Percentiles rank a stretch among this genome's conserved stretches.
Conservation (phyloP, 2,329 filamentous ascomycete genomes). For the Drechslerella dactyloides region DNA sequence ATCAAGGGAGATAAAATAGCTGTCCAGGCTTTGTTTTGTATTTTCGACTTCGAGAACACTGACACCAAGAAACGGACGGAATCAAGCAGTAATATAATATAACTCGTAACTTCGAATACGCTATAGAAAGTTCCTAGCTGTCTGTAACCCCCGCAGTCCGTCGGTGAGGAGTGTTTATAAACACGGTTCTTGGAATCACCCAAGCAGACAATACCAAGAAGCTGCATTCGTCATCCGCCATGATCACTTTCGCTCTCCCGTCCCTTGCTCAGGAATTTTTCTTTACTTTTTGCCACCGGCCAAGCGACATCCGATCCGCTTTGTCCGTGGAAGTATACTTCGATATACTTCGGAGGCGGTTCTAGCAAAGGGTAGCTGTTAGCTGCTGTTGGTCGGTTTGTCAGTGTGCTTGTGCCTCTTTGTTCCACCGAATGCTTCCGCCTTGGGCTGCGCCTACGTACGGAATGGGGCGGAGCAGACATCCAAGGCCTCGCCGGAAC, state of each 20-base stretch:
- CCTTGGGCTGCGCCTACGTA: slow-evolving; percentile 5
- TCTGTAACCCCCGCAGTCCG: not conserved
- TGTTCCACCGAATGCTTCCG: not conserved
- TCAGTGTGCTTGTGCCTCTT: not conserved
- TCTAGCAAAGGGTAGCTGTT: not conserved
- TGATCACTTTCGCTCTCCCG: slow-evolving; percentile 20
- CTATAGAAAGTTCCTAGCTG: no score
- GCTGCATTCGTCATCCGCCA: slow-evolving; percentile 46
- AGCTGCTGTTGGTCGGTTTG: not conserved
- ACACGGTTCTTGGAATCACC: not conserved
- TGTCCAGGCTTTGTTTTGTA: no score
- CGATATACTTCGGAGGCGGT: not conserved
- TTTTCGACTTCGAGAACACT: not conserved
- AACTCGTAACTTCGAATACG: no score
- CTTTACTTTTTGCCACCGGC: slow-evolving; percentile 27
- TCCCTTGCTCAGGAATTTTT: not conserved
- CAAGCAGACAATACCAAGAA: slow-evolving; percentile 1
- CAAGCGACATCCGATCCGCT: not conserved
- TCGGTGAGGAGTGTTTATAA: slow-evolving; percentile 1
- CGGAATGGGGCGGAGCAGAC: not conserved
- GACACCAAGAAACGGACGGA: no score
- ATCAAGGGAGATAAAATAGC: no score
- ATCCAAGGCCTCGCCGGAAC: not conserved
- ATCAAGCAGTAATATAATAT: no score
- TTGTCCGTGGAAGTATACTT: not conserved